Evolutionary conservation across 1,284 basidiomycete genomes (phyloP), one percentile per base, ranked within the genome.

Genomic region (Apiotrichum gracile): DNA sequence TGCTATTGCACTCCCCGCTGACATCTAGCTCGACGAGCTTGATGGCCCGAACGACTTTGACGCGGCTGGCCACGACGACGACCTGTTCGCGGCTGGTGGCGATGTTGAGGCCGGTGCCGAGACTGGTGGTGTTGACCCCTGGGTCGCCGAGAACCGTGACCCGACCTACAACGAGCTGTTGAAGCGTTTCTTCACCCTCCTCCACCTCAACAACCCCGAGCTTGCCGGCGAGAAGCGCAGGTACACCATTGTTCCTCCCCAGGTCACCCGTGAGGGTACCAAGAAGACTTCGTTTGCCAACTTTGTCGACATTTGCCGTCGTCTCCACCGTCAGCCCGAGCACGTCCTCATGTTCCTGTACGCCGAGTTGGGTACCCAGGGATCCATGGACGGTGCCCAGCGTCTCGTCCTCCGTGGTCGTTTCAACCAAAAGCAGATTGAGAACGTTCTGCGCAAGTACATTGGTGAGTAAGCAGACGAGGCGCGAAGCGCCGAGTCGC

Each of bases 281-380:
- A 97, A 98, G 78, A 94, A 94, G 78, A 87, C 91, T 40, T 87
- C 96, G 61, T 99, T 98, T 65, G 64, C 91, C 63, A 99, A 99
- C 76, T 83, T 98, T 57, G 85, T 86, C 64, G 94, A 99, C 73
- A 98, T 99, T 65, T 97, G 94, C 83, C 93, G 89, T 77, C 85
- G 90, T 50, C 97, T 99, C 92, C 94, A 97, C 79, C 83, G 94
- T 73, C 88, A 91, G 78, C 92, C 94, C n/a, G 96, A 98, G 77
- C 96, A 99, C 72, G 91, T 97, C 66, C 97, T 97, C 63, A 87
- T 91, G 75, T 99, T 91, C 81, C 80, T 98, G 64, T 97, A 97
- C 75, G 85, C 96, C 50, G 94, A 99, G 79, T 85, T 98, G 86
- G 96, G 96, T 79, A 98, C 96, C 14, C 93, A 88, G 43, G 94